Base-by-base conservation (phyloP, 768 basidiomycete genomes). In the Pisolithus albus region DNA sequence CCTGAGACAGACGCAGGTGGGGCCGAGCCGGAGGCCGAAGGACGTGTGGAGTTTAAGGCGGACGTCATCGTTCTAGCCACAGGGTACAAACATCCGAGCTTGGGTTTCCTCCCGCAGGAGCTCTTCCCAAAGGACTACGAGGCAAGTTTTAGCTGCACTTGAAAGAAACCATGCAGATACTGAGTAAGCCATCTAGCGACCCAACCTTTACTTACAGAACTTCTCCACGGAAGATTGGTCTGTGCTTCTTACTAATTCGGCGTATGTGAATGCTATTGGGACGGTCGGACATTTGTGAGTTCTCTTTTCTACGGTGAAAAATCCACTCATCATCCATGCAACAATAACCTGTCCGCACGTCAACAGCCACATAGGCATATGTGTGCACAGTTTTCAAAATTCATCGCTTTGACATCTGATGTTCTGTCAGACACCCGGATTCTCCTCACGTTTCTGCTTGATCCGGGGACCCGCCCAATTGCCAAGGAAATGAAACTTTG, bases 211-310 rank as follows among this genome's bases (percentile, higher is more conserved):
- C 54, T 67, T 80, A 15, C 78, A 80, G 53, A 80, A 77, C 59
- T 80, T 82, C 64, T 69, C 72, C 18, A 75, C 74, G 0, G 75
- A 78, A 56, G 77, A 81, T 60, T 79, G 77, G 76, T 72, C 72
- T 2, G 59, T 80, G 1, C 63, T 80, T 26, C 61, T 73, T 62
- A 80, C 78, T 4, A 82, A 80, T 56, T 76, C 76, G 7, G 59
- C 75, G 10, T 79, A 78, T 54, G 60, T 69, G 55, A 76, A 75
- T 54, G 76, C 73, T 2, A 78, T 80, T 45, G 78, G 72, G 24
- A 71, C 71, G 8, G 74, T 74, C 61, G 65, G 64, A 8, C 23
- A 39, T 49, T 44, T 50, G 38, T 46, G 19, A 30, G 43, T 49
- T 13, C 18, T 45, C 9, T 3, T 34, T 32, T 18, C 7, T 34